Conservation (phyloP, 148 eudicot genomes). For the Chenopodium suecicum region DNA sequence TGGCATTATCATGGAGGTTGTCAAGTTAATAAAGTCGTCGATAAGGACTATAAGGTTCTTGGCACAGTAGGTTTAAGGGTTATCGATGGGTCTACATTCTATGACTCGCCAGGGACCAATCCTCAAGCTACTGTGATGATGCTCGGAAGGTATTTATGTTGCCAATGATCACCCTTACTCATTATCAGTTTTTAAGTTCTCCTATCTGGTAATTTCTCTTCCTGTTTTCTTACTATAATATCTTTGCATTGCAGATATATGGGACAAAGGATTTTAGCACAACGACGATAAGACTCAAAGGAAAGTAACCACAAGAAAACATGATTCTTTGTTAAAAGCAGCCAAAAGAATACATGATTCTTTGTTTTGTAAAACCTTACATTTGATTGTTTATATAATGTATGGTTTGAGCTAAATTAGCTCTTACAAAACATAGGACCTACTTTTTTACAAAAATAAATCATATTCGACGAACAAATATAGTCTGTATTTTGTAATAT, state of each 20-base stretch:
- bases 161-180: neutral
- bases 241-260: constrained; percentile 41
- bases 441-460: constrained; percentile 13
- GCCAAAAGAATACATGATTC: constrained; percentile 20
- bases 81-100: constrained; percentile 64
- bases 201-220: neutral
- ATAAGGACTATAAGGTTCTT: constrained; percentile 53
- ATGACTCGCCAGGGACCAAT: constrained; percentile 67
- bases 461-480: constrained; percentile 10
- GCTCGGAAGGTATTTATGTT: constrained; percentile 67
- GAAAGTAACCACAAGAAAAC: constrained; percentile 10
- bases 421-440: constrained; percentile 3
- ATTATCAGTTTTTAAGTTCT: neutral
- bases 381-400: constrained; percentile 17
- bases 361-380: constrained; percentile 8
- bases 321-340: constrained; percentile 19
- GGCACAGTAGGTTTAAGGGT: constrained; percentile 55
- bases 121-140: constrained; percentile 85
- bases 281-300: constrained; percentile 23
- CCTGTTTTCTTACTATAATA: neutral
- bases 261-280: constrained; percentile 50
- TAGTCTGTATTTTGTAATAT: neutral
- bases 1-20: constrained; percentile 91
- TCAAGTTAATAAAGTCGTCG: constrained; percentile 59
- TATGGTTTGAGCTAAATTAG: neutral